Base-by-base conservation (phyloP, 2,329 filamentous ascomycete species). In the Exophiala lecanii-corni region DNA sequence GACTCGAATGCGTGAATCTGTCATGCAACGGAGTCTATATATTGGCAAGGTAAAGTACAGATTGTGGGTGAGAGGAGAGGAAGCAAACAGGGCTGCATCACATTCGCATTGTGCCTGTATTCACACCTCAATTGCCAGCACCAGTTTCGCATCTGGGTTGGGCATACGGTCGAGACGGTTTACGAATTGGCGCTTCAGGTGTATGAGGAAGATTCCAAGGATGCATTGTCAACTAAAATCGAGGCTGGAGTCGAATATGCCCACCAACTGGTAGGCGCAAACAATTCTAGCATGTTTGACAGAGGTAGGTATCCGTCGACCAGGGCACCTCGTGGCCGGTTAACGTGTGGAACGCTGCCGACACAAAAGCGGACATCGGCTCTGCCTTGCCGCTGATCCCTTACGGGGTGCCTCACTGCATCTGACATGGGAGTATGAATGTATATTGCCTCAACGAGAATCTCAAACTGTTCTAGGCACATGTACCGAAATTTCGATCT, bases 211-310 rank as follows among this genome's bases (percentile, higher is more conserved):
- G 37, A 39, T 32, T 36, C 25, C 37, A 30, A 45, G 35, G 38
- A 38, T n/a, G 41, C 47, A 40, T 51, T 45, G 49, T 37, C 39
- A 36, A 36, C 39, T 21, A 41, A 43, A 36, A 16, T 43, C 41
- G 43, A 51, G 49, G 45, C 49, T 51, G 45, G 48, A 46, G 49
- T 45, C 49, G 48, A 51, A 51, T 51, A 45, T 47, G 48, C 17
- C 34, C 40, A 34, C 43, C 7, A 13, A 23, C 47, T 47, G 28
- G 38, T 30, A 47, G 37, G 45, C 48, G 48, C 42, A 39, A 42
- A 47, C 42, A 36, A 32, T 35, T 35, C 41, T 51, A 46, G 49
- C 36, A 39, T 49, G 49, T 51, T 51, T 51, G 49, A 51, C 49
- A 43, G 39, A 49, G 48, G 49, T 42, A 41, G 21, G 42, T 34